Conservation (phyloP, 148 eudicot species). For the Camellia japonica region DNA sequence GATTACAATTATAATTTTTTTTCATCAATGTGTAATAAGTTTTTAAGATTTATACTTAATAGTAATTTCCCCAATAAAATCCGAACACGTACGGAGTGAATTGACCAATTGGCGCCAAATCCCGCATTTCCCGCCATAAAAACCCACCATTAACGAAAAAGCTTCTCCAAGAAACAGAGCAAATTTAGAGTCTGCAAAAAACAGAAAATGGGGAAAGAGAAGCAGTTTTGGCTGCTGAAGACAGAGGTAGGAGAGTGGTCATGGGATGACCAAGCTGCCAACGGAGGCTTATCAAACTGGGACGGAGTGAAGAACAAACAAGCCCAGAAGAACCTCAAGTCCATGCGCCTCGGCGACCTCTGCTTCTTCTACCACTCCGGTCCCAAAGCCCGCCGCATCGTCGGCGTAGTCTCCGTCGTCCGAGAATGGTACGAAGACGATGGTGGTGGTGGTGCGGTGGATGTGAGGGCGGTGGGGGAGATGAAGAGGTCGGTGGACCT, state of each 20-base stretch:
- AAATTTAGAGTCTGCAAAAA: not conserved
- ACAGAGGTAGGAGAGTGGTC: slow-evolving; percentile 92
- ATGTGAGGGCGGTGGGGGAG: slow-evolving; percentile 75
- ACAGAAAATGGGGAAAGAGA: slow-evolving; percentile 22
- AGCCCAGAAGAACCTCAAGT: slow-evolving; percentile 72
- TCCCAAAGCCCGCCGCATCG: slow-evolving; percentile 52
- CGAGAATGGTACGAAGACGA: slow-evolving; percentile 61
- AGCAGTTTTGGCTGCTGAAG: slow-evolving; percentile 73
- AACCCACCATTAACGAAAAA: not conserved
- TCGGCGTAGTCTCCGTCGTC: slow-evolving; percentile 73
- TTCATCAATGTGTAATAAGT: too few species aligned
- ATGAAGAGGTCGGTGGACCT: slow-evolving; percentile 62
- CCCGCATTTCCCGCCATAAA: not conserved
- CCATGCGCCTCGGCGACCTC: slow-evolving; percentile 59
- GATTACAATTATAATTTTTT: too few species aligned
- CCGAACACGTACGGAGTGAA: too few species aligned
- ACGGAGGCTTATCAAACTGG: slow-evolving; percentile 69
- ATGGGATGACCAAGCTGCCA: slow-evolving; percentile 81
- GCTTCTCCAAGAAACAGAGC: not conserved
- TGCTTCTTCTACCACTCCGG: slow-evolving; percentile 97
- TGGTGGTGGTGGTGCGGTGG: slow-evolving; percentile 52
- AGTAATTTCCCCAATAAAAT: too few species aligned
- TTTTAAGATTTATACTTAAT: too few species aligned
- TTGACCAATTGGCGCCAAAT: not conserved
- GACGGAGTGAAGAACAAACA: slow-evolving; percentile 92